Evolutionary conservation across 495 filamentous ascomycete species (phyloP).

Genomic region (Trichoderma erinaceum): DNA sequence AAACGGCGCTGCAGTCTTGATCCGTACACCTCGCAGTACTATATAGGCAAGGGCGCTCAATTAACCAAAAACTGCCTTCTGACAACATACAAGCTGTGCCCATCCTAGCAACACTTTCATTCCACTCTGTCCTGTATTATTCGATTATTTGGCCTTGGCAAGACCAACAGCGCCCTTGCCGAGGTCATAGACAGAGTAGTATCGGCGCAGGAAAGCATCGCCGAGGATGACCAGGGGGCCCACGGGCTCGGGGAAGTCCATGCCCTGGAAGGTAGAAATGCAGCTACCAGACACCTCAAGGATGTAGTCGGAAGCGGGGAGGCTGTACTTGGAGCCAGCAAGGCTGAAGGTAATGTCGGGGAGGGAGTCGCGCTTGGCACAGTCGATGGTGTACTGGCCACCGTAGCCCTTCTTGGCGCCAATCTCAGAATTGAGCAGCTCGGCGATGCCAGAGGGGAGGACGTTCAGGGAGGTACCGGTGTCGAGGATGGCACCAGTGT

Average conservation of each 20-base stretch:
- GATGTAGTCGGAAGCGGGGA: slow-evolving; percentile 86
- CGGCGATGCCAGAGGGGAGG: slow-evolving; percentile 84
- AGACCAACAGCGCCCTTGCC: slow-evolving; percentile 80
- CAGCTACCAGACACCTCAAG: slow-evolving; percentile 92
- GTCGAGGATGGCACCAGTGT: slow-evolving; percentile 94
- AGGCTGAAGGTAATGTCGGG: slow-evolving; percentile 88
- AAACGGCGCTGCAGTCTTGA: slow-evolving; percentile 12
- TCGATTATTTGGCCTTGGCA: slow-evolving; percentile 65
- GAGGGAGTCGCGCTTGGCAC: slow-evolving; percentile 70
- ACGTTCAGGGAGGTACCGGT: slow-evolving; percentile 98
- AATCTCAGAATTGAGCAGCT: slow-evolving; percentile 96
- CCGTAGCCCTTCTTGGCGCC: slow-evolving; percentile 95
- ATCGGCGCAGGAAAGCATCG: slow-evolving; percentile 94
- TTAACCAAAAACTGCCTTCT: slow-evolving; percentile 12
- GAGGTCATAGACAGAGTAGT: slow-evolving; percentile 95
- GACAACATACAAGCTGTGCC: neutral
- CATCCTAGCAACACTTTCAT: neutral
- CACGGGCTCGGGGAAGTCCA: slow-evolving; percentile 89
- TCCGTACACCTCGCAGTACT: neutral
- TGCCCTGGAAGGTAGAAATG: slow-evolving; percentile 95
- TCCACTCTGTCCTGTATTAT: neutral
- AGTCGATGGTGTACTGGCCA: slow-evolving; percentile 93
- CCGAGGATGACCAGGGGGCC: slow-evolving; percentile 94
- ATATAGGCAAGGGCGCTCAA: neutral
- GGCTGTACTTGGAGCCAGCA: slow-evolving; percentile 82